phyloP scores from a whole-genome alignment of 2,329 filamentous ascomycete species.

The Phaeosphaeriaceae sp. region DNA sequence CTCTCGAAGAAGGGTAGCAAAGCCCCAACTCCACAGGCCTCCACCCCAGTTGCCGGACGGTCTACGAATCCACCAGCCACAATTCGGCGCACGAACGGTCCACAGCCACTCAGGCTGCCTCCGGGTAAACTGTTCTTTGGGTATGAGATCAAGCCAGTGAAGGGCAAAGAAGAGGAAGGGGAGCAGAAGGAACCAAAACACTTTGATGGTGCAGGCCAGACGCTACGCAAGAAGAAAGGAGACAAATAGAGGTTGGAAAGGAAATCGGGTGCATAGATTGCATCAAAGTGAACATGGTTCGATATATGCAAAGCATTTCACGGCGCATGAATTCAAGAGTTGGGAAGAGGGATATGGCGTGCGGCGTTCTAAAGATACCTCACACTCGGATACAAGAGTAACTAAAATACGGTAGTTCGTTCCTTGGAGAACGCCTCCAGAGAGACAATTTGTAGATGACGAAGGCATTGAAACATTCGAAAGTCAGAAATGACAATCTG shows the following conservation, averaged over 20 bases:
- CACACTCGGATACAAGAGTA: background rate
- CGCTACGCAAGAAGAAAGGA: slow-evolving; percentile 76
- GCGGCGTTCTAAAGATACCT: slow-evolving; percentile 27
- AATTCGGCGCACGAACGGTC: slow-evolving; percentile 70
- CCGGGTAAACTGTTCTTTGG: slow-evolving; percentile 96
- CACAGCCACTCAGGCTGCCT: slow-evolving; percentile 81
- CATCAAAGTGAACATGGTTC: background rate
- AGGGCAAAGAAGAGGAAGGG: slow-evolving; percentile 70
- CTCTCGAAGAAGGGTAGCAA: slow-evolving; percentile 86
- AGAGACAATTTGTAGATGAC: no score
- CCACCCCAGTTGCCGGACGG: slow-evolving; percentile 68
- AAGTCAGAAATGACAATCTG: no score
- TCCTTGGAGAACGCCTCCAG: background rate
- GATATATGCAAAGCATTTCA: slow-evolving; percentile 25
- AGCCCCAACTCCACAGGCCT: slow-evolving; percentile 65
- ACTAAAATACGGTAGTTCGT: background rate
- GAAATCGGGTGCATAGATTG: no score
- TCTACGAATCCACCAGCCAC: slow-evolving; percentile 51
- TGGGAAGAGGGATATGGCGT: slow-evolving; percentile 11
- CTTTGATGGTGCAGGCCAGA: slow-evolving; percentile 86
- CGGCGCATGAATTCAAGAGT: slow-evolving; percentile 24
- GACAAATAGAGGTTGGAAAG: slow-evolving; percentile 36
- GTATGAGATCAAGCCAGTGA: slow-evolving; percentile 88
- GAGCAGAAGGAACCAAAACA: slow-evolving; percentile 68
- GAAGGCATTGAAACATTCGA: no score